A percentile compares a stretch with the other conserved stretches of the same genome.
These are phyloP conservation scores for Backusella mclennaniae DNA, from an alignment of 192 early-diverging fungal species.

Conservation along the genomic window DNA sequence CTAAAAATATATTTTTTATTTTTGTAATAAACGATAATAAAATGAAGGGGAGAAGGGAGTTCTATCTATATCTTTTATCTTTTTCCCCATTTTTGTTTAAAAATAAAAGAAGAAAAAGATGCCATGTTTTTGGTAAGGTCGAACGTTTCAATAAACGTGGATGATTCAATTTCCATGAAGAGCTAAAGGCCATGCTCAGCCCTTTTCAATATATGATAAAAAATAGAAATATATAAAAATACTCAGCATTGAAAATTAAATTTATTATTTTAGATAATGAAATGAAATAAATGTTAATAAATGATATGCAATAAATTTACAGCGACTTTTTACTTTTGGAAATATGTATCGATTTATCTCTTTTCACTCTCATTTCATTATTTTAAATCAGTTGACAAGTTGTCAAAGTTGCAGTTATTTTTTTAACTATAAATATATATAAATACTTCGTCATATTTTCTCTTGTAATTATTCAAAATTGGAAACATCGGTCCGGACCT, in stretches of 20 bases:
- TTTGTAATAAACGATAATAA: background rate
- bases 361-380: background rate
- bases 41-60: background rate
- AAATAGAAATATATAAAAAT: background rate
- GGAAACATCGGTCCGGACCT: background rate
- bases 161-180: background rate
- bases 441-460: background rate
- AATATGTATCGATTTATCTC: background rate
- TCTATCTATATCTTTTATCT: background rate
- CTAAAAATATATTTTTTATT: background rate
- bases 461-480: background rate
- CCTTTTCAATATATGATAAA: background rate
- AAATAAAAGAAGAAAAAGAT: background rate
- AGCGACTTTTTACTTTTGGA: background rate
- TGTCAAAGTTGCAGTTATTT: background rate
- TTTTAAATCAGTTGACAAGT: constrained; percentile 5
- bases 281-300: background rate
- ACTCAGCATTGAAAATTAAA: background rate
- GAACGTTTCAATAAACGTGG: background rate
- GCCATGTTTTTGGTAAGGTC: background rate
- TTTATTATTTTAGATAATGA: background rate
- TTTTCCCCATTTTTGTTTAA: background rate
- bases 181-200: background rate
- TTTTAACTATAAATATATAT: background rate
- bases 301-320: background rate